A percentile compares a stretch with the other conserved stretches of the same genome.
These are phyloP conservation scores for Pseudogymnoascus verrucosus DNA, from an alignment of 2,329 filamentous ascomycete genomes.

Conservation along the genomic window DNA sequence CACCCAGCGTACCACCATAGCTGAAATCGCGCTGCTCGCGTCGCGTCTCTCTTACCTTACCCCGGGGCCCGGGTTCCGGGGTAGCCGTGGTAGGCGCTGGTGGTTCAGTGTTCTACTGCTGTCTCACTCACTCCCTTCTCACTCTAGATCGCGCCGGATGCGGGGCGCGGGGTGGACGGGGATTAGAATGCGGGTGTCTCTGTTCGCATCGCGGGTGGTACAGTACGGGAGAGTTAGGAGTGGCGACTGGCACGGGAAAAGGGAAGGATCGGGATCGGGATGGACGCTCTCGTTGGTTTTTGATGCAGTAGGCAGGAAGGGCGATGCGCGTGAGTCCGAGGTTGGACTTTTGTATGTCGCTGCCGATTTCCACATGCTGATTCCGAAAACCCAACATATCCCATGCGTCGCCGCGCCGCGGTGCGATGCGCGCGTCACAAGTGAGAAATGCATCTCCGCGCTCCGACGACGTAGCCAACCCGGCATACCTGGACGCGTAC, in stretches of 20 bases:
- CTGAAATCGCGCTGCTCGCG: not conserved
- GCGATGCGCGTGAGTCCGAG: not conserved
- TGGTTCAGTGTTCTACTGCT: not conserved
- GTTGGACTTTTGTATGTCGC: not conserved
- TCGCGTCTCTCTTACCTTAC: not conserved
- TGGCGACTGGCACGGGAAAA: not conserved
- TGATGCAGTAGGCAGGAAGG: not conserved
- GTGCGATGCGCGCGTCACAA: not conserved
- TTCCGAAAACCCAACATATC: not conserved
- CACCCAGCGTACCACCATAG: not conserved
- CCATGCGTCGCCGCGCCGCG: not conserved
- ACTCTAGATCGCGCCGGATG: not conserved
- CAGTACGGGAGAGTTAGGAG: not conserved
- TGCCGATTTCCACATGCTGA: not conserved
- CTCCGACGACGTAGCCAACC: not conserved
- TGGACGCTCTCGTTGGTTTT: not conserved
- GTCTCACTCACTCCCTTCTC: not conserved
- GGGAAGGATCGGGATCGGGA: not conserved
- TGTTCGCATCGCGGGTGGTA: constrained; percentile 3
- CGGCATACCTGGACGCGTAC: not conserved
- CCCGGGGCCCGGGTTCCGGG: not conserved
- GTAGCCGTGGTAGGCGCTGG: not conserved
- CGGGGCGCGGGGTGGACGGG: not conserved
- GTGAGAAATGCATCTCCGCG: not conserved
- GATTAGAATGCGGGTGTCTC: not conserved